These are phyloP conservation scores for Galium porrigens DNA, from an alignment of 305 asterid genomes.

Conservation along the genomic window DNA sequence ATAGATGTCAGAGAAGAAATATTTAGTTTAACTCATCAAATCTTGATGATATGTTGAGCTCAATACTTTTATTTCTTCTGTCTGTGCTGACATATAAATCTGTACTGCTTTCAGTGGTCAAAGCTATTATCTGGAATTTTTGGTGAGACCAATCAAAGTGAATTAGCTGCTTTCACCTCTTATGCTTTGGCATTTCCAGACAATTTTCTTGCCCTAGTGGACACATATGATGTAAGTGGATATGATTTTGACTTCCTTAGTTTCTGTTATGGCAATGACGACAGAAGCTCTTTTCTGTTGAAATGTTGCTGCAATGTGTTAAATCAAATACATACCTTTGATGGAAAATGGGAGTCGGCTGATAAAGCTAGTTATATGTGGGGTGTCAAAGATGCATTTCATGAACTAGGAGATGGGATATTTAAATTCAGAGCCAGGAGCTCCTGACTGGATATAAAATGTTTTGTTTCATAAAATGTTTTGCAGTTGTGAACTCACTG, in stretches of 20 bases:
- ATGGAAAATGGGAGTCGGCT: background rate
- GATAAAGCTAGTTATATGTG: background rate
- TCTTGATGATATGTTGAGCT: background rate
- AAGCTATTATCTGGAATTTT: conserved; percentile 45
- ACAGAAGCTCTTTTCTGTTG: background rate
- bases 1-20: background rate
- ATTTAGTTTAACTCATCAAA: background rate
- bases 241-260: background rate
- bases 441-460: background rate
- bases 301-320: background rate
- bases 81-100: background rate
- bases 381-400: background rate
- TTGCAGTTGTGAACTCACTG: background rate
- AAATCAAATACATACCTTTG: background rate
- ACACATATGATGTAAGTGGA: conserved; percentile 79
- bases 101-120: conserved; percentile 46
- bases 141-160: conserved; percentile 85
- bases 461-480: background rate
- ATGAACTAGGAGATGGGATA: background rate
- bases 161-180: conserved; percentile 65
- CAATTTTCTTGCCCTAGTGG: conserved; percentile 76
- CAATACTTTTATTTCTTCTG: background rate
- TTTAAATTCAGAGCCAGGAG: background rate
- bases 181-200: conserved; percentile 84
- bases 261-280: background rate